These are phyloP conservation scores for Spathaspora hagerdaliae DNA, from an alignment of 805 yeast species.

Conservation along the genomic window DNA sequence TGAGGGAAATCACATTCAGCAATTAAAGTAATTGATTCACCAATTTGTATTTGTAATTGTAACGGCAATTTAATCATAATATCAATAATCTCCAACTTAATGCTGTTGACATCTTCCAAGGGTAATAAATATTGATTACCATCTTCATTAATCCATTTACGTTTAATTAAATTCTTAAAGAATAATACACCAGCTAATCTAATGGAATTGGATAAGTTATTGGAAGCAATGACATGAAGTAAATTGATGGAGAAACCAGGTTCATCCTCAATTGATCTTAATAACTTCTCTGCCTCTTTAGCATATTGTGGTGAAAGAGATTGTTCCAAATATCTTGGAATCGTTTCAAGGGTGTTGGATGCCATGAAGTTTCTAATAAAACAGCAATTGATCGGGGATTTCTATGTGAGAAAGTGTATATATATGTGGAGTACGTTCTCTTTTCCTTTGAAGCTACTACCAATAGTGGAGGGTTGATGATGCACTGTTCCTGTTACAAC, in stretches of 20 bases:
- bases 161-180: conserved; percentile 79
- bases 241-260: conserved; percentile 76
- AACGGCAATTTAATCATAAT: conserved; percentile 81
- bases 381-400: no score
- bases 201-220: conserved; percentile 47
- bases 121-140: conserved; percentile 66
- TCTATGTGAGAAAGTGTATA: no score
- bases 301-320: conserved; percentile 64
- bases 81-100: conserved; percentile 76
- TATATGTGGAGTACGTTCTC: no score
- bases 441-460: no score
- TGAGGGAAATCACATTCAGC: conserved; percentile 97
- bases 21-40: conserved; percentile 87
- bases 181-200: conserved; percentile 87
- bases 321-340: conserved; percentile 54
- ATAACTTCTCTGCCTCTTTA: conserved; percentile 60
- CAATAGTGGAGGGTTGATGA: no score
- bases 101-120: conserved; percentile 54
- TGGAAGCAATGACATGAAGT: conserved; percentile 71
- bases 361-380: not conserved
- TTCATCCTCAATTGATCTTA: conserved; percentile 58
- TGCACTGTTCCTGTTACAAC: no score
- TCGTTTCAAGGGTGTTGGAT: conserved; percentile 40
- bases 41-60: conserved; percentile 84
- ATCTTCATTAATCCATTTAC: conserved; percentile 88